phyloP scores from a whole-genome alignment of 75 land plant species.

The Pseudotsuga menziesii region DNA sequence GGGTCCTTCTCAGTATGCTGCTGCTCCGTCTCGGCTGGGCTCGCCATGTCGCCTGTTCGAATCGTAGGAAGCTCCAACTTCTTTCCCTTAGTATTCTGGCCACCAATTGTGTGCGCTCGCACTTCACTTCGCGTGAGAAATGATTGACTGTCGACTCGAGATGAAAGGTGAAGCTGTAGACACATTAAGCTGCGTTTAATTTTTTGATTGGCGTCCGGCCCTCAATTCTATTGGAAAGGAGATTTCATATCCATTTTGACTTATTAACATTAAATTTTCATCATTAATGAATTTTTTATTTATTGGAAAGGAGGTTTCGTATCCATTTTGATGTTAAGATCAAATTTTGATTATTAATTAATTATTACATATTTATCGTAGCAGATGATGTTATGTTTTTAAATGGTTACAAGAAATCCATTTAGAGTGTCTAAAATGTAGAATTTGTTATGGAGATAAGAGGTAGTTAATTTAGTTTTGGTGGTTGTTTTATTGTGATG shows the following conservation, averaged over 20 bases:
- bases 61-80: neutral
- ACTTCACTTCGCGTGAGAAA: neutral
- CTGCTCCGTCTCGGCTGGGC: neutral
- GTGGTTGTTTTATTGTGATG: no score
- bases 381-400: no score
- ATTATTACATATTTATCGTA: no score
- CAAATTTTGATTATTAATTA: no score
- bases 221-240: slow-evolving; percentile 4
- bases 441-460: no score
- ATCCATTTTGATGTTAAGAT: neutral
- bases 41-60: neutral
- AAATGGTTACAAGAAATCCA: no score
- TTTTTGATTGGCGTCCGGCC: neutral
- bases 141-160: neutral
- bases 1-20: neutral
- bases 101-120: neutral
- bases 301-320: neutral
- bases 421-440: no score
- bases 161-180: neutral
- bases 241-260: neutral
- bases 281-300: no score
- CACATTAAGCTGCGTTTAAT: neutral
- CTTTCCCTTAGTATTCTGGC: neutral
- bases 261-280: no score
- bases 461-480: no score